Base-by-base conservation (phyloP, 805 yeast species). In the Kazachstania kunashirensis region DNA sequence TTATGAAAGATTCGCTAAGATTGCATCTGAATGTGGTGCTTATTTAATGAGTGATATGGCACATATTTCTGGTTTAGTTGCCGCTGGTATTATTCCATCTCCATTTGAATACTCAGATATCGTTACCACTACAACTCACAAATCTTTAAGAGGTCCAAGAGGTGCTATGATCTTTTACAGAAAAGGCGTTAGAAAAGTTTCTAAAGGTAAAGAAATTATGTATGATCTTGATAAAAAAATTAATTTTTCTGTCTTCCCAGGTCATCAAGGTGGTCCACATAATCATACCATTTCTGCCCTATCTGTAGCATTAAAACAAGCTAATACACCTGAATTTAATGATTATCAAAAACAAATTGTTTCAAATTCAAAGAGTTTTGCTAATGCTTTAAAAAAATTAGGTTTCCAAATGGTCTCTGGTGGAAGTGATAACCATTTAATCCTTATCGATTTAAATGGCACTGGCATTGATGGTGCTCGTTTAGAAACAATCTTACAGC, bases 181-280 rank as follows among this genome's bases (percentile, higher is more conserved):
- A 73, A 84, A 83, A 68, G 97, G 97, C 51, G 75, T 84, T 40
- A 78, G 94, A 67, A 75, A 78, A 48, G 75, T 77, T 47, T 79
- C 71, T 46, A 76, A 77, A 49, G 96, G 96, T 48, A 84, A 83
- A 62, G 88, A 84, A 65, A 68, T 81, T 39, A 66, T 71, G 35
- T 88, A 85, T 61, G 96, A 89, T 53, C 74, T 89, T 56, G 97
- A 89, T 65, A 76, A 77, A 58, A 81, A 77, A 60, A 86, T 89
- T 65, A 89, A 89, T 73, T 89, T 89, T 59, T 84, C 96, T 23
- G 97, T 89, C 39, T 89, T 89, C 84, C 98, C 98, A 50, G 97
- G 94, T 47, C 97, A 89, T 64, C 98, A 89, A 71, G 98, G 98
- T 70, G 98, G 98, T 58, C 98, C 98, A 49, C 97, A 89, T 66